Conservation (phyloP, 2,329 filamentous ascomycete genomes). For the Sphaerulina populicola region DNA sequence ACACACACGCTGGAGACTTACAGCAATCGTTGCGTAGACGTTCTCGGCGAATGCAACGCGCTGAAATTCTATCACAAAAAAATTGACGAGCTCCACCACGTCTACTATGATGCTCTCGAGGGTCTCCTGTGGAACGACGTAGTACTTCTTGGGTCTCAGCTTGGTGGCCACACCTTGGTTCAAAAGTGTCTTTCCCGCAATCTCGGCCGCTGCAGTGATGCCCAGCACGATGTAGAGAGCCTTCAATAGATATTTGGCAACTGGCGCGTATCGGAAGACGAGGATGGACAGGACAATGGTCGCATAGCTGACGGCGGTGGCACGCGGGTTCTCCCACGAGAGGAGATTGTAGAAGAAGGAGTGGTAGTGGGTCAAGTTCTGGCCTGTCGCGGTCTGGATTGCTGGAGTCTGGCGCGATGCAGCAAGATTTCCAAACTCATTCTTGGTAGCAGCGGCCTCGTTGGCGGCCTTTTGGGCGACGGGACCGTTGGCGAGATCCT, state of each 20-base stretch:
- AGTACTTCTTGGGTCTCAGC: conserved; percentile 57
- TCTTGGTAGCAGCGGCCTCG: conserved; percentile 48
- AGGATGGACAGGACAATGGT: conserved; percentile 53
- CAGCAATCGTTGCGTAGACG: conserved; percentile 51
- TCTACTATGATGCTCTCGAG: conserved; percentile 55
- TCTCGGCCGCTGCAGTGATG: conserved; percentile 50
- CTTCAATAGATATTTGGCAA: conserved; percentile 56
- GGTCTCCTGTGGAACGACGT: conserved; percentile 56
- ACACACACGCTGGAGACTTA: conserved; percentile 35
- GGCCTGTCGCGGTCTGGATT: conserved; percentile 50
- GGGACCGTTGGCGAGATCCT: conserved; percentile 46
- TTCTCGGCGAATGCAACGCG: conserved; percentile 60
- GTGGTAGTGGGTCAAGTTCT: conserved; percentile 59
- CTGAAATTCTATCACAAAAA: conserved; percentile 61
- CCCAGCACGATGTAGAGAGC: conserved; percentile 51
- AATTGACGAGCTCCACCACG: conserved; percentile 57
- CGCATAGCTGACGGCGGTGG: conserved; percentile 53
- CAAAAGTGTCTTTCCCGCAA: conserved; percentile 48
- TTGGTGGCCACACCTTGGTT: conserved; percentile 53
- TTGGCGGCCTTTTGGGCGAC: conserved; percentile 50
- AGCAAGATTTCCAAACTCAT: conserved; percentile 52
- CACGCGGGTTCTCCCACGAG: conserved; percentile 59
- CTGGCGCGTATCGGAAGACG: conserved; percentile 54
- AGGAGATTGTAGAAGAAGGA: conserved; percentile 58
- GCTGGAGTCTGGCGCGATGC: conserved; percentile 47